phyloP scores from a whole-genome alignment of 208 protist species.

The Crithidia brevicula region DNA sequence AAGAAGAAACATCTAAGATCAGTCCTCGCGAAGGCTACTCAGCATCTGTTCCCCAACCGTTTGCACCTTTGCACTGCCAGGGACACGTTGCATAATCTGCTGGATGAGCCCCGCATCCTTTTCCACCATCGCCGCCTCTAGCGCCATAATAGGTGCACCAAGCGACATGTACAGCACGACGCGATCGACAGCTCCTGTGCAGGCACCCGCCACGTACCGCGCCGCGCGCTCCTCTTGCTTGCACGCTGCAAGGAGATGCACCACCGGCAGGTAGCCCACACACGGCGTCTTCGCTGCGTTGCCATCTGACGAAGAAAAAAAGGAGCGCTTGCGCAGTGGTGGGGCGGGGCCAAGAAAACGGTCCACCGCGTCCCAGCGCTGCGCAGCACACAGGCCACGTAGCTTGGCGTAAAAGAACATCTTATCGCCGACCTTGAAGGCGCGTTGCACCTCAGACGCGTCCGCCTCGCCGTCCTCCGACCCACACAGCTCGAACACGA shows the following conservation, averaged over 20 bases:
- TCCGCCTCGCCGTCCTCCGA: constrained; percentile 29
- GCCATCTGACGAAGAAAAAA: constrained; percentile 20
- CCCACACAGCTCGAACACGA: constrained; percentile 27
- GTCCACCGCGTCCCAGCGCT: constrained; percentile 34
- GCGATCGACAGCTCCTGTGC: constrained; percentile 30
- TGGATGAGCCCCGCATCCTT: constrained; percentile 40
- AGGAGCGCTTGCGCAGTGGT: constrained; percentile 30
- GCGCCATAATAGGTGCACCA: constrained; percentile 38
- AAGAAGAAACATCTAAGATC: not conserved
- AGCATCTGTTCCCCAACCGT: constrained; percentile 32
- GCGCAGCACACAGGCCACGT: constrained; percentile 38
- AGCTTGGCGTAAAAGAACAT: constrained; percentile 43
- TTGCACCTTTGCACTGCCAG: constrained; percentile 24
- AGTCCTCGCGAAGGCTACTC: constrained; percentile 16
- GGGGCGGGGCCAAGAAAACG: constrained; percentile 36
- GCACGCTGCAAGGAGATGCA: constrained; percentile 38
- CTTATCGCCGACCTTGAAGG: constrained; percentile 33
- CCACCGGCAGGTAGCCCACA: constrained; percentile 40
- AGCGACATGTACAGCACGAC: constrained; percentile 59
- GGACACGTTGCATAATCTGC: constrained; percentile 49
- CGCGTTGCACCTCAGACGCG: constrained; percentile 13
- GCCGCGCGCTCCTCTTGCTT: constrained; percentile 39
- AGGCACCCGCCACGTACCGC: constrained; percentile 45
- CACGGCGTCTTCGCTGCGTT: constrained; percentile 3
- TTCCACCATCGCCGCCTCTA: constrained; percentile 51